These are phyloP conservation scores for Mytilinidion resinicola DNA, from an alignment of 495 filamentous ascomycete genomes.

Conservation along the genomic window DNA sequence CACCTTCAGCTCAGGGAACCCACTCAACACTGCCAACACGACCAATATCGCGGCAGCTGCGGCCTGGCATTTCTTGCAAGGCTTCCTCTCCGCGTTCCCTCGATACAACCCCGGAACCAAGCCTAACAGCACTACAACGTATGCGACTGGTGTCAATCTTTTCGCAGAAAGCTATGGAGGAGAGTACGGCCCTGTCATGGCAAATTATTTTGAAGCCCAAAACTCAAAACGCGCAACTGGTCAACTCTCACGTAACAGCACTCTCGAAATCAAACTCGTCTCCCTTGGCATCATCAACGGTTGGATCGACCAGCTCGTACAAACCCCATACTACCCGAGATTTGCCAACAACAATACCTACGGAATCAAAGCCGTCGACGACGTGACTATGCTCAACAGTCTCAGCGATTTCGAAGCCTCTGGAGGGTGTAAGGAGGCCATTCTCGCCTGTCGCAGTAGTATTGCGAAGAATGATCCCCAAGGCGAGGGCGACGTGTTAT, in stretches of 20 bases:
- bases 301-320: conserved; percentile 35
- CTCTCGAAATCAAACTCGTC: conserved; percentile 38
- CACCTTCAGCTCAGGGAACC: conserved; percentile 54
- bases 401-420: conserved; percentile 18
- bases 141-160: conserved; percentile 40
- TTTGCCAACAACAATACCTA: conserved; percentile 39
- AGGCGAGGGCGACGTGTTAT: conserved; percentile 29
- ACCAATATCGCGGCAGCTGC: conserved; percentile 57
- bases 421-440: conserved; percentile 24
- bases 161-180: conserved; percentile 47
- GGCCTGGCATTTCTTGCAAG: conserved; percentile 66
- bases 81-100: conserved; percentile 58
- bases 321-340: conserved; percentile 24
- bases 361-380: conserved; percentile 31
- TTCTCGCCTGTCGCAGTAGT: conserved; percentile 25
- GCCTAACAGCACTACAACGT: conserved; percentile 37
- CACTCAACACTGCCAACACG: conserved; percentile 54
- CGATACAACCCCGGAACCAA: conserved; percentile 53
- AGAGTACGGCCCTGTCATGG: conserved; percentile 44
- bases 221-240: conserved; percentile 36
- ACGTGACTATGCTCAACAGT: conserved; percentile 26
- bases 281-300: conserved; percentile 45
- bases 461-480: conserved; percentile 27
- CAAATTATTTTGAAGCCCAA: conserved; percentile 40
- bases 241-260: conserved; percentile 32